Evolutionary conservation across 176 grass and related monocot species (phyloP).

Genomic region (Coix lacrymajobi): DNA sequence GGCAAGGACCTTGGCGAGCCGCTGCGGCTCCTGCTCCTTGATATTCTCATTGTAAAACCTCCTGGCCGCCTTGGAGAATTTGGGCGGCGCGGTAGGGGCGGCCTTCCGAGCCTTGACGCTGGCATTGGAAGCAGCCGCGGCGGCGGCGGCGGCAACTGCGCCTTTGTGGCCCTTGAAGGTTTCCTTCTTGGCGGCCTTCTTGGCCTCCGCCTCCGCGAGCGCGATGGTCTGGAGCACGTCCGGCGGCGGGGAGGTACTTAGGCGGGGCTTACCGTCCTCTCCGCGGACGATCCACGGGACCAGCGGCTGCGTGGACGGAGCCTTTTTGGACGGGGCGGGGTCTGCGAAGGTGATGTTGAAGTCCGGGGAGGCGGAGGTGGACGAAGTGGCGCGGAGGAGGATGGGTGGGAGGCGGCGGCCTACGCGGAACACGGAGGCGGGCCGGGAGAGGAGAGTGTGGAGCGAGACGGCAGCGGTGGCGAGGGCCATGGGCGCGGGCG

Average conservation of each 20-base stretch:
- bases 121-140: neutral
- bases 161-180: conserved; percentile 10
- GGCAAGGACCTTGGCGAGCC: conserved; percentile 79
- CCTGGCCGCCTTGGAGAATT: conserved; percentile 92
- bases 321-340: conserved; percentile 35
- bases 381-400: conserved; percentile 41
- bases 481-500: conserved; percentile 21
- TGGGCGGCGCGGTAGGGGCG: conserved; percentile 40
- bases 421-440: conserved; percentile 22
- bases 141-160: neutral
- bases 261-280: conserved; percentile 43
- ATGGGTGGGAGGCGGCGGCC: conserved; percentile 30
- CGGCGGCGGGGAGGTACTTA: conserved; percentile 49
- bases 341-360: conserved; percentile 80
- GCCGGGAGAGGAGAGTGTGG: conserved; percentile 27
- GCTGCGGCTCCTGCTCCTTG: conserved; percentile 42
- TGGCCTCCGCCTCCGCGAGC: conserved; percentile 46
- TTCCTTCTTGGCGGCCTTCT: conserved; percentile 46
- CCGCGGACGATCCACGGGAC: conserved; percentile 69
- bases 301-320: conserved; percentile 32
- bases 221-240: conserved; percentile 56
- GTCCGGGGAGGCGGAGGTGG: conserved; percentile 17
- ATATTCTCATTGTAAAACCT: conserved; percentile 91
- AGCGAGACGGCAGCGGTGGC: conserved; percentile 34
- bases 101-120: conserved; percentile 24